Base-by-base conservation (phyloP, 2,329 filamentous ascomycete species). In the Stromatinia cepivora region DNA sequence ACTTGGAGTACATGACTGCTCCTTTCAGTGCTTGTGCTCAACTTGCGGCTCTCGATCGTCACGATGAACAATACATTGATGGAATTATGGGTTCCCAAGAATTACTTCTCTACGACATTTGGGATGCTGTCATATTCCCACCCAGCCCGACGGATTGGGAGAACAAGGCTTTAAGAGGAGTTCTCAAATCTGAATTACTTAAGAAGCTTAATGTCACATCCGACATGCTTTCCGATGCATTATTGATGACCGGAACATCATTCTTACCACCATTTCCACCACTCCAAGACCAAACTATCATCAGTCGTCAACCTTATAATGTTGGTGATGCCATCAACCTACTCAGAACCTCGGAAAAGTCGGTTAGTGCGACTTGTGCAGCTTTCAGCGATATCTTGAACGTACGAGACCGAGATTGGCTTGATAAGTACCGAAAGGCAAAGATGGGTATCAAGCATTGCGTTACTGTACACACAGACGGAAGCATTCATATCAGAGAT, bases 21-120 rank as follows among this genome's bases (percentile, higher is more conserved):
- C 94, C 94, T 1, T 97, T 93, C 82, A 93, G 91, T 79, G 93
- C 94, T 50, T 90, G 91, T 76, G 92, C 92, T 70, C 93, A 97
- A 89, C 87, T 97, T 72, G 91, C 92, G 58, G 93, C 94, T 77
- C 88, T 97, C 70, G 88, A 92, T 72, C 87, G 88, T 78, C 81
- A 84, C 67, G 85, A 91, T 70, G 86, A 87, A 15, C 87, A 87
- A 63, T 88, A 91, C 75, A 88, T 88, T 71, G 90, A 92, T 69
- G 92, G 90, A 22, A 85, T 97, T 75, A 93, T 92, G 84, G 94
- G 93, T 45, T 89, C 93, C 1, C 90, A 93, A 63, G 93, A 97
- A 79, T 84, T 94, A 54, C 87, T 98, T 65, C 85, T 97, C 48
- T 97, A 96, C 77, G 91, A 93, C 46, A 88, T 95, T 76, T 87